Conservation (phyloP, 371 early-diverging fungal species). For the Rhizopus microsporus region DNA sequence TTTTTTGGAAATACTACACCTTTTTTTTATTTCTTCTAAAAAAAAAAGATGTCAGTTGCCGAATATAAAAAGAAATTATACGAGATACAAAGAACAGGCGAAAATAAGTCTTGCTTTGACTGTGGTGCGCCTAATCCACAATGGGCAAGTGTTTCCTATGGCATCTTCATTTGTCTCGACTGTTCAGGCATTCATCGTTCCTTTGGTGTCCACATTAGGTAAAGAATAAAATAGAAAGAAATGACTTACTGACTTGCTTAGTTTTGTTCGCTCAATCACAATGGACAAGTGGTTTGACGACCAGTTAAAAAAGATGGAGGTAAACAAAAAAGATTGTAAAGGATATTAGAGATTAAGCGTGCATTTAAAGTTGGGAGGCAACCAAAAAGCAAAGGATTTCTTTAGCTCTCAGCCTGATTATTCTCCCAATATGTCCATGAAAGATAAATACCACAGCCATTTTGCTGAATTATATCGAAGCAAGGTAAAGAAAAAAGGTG, state of each 20-base stretch:
- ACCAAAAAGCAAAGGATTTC: constrained; percentile 85
- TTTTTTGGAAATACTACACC: no score
- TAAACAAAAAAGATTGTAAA: constrained; percentile 17
- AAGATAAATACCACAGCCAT: constrained; percentile 84
- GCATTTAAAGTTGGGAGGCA: constrained; percentile 81
- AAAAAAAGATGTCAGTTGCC: constrained; percentile 30
- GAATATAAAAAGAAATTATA: constrained; percentile 69
- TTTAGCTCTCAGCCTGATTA: constrained; percentile 88
- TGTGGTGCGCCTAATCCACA: constrained; percentile 85
- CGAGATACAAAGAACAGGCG: constrained; percentile 73
- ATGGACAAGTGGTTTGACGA: constrained; percentile 98
- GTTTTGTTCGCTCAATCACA: constrained; percentile 96
- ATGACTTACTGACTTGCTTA: constrained; percentile 19
- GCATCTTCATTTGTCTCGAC: constrained; percentile 97
- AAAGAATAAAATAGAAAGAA: constrained; percentile 6
- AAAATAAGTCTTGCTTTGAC: constrained; percentile 81
- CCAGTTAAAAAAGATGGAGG: constrained; percentile 92
- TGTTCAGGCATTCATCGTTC: constrained; percentile 93
- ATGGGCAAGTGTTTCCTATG: constrained; percentile 96
- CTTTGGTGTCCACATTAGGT: constrained; percentile 93
- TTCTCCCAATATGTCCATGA: constrained; percentile 71
- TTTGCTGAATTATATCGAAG: constrained; percentile 91
- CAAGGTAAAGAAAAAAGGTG: constrained; percentile 43
- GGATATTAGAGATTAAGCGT: background rate
- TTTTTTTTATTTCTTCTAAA: background rate